Evolutionary conservation across 768 basidiomycete genomes (phyloP).

Genomic region (Polyporus arcularius): DNA sequence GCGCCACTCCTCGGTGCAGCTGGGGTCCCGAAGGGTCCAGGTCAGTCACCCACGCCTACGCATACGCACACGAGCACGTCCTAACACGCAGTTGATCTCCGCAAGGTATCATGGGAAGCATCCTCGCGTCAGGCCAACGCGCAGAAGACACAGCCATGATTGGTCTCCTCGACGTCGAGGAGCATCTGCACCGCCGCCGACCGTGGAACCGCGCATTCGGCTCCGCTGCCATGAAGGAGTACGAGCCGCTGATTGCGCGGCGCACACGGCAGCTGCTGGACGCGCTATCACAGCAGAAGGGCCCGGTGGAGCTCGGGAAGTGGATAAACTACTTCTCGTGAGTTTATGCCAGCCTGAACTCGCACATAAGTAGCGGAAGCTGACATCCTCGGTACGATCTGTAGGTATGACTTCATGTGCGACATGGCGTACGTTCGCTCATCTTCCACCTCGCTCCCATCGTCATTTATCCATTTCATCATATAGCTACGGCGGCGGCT

Average conservation of each 20-base stretch:
- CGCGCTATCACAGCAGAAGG: neutral
- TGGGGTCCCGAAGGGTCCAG: too few species aligned
- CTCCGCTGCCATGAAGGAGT: slow-evolving; percentile 43
- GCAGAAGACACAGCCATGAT: slow-evolving; percentile 25
- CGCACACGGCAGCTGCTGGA: slow-evolving; percentile 27
- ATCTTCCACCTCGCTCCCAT: neutral
- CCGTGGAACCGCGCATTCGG: slow-evolving; percentile 47
- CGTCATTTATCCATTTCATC: neutral
- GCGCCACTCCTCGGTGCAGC: neutral
- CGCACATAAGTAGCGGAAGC: slow-evolving; percentile 27
- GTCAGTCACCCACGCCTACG: too few species aligned
- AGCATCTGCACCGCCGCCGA: slow-evolving; percentile 42
- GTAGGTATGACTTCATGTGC: slow-evolving; percentile 49
- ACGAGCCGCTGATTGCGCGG: slow-evolving; percentile 38
- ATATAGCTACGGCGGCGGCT: slow-evolving; percentile 30
- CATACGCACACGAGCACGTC: neutral
- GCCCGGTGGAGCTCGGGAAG: neutral
- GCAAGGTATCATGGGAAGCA: neutral
- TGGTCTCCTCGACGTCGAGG: slow-evolving; percentile 34
- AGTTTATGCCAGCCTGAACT: slow-evolving; percentile 23
- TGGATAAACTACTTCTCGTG: slow-evolving; percentile 21
- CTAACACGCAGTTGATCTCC: neutral
- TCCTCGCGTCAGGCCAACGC: neutral
- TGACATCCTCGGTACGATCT: slow-evolving; percentile 23
- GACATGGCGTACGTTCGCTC: slow-evolving; percentile 42